phyloP scores from a whole-genome alignment of 2,329 filamentous ascomycete species.

The Ciborinia camelliae region DNA sequence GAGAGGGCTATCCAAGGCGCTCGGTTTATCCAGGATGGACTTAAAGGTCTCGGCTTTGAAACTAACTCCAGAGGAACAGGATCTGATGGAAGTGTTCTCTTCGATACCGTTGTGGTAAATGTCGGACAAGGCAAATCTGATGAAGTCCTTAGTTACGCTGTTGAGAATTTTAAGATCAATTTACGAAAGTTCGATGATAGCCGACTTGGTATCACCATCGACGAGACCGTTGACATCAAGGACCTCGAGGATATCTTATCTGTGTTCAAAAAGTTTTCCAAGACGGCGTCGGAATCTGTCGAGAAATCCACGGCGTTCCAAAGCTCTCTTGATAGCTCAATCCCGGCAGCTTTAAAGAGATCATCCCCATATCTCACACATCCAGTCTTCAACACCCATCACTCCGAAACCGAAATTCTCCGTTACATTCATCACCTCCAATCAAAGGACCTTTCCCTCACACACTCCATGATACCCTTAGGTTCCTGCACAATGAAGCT shows the following conservation, averaged over 20 bases:
- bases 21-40: slow-evolving; percentile 62
- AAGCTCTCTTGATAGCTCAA: slow-evolving; percentile 40
- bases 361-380: slow-evolving; percentile 78
- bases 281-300: slow-evolving; percentile 30
- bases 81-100: slow-evolving; percentile 57
- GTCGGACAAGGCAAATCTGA: slow-evolving; percentile 50
- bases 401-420: slow-evolving; percentile 90
- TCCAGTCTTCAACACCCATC: slow-evolving; percentile 90
- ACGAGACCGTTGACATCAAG: slow-evolving; percentile 64
- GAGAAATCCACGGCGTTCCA: slow-evolving; percentile 40
- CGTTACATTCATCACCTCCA: slow-evolving; percentile 92
- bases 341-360: slow-evolving; percentile 62
- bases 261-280: slow-evolving; percentile 46
- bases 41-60: slow-evolving; percentile 60
- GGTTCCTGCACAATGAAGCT: slow-evolving; percentile 99
- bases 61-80: slow-evolving; percentile 57
- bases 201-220: slow-evolving; percentile 70
- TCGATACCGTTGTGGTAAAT: slow-evolving; percentile 76
- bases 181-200: slow-evolving; percentile 59
- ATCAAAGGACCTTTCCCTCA: slow-evolving; percentile 89
- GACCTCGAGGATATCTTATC: slow-evolving; percentile 56
- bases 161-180: slow-evolving; percentile 53
- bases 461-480: slow-evolving; percentile 96
- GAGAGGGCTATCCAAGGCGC: slow-evolving; percentile 71
- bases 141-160: slow-evolving; percentile 49